Evolutionary conservation across 2,329 filamentous ascomycete genomes (phyloP), one percentile per base, ranked within the genome.

Genomic region (Aspergillus ruber): DNA sequence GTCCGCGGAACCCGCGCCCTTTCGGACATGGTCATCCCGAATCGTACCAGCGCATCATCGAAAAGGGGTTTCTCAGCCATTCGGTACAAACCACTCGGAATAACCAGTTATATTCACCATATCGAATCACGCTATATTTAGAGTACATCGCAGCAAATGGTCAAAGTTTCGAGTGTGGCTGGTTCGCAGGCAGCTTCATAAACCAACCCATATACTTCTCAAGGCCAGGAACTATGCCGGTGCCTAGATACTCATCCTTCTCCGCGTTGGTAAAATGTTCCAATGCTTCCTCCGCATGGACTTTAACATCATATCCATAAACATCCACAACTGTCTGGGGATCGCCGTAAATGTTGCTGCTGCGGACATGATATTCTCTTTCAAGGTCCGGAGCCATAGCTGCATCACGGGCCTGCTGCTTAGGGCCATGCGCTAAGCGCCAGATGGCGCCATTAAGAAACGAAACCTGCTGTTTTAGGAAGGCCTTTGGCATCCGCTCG

Each of bases 331-430:
- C 70, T 1, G 73, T 75, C 0, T 67, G 56, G 0, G 71, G 73
- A 55, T 77, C 74, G 43, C 66, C 73, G 73, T 73, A 77, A 57
- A 76, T 73, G 45, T 77, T 76, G 0, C 73, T 60, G 41, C 73
- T 77, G 35, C 62, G 59, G 1, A 52, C 39, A 40, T 72, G 74
- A 0, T 55, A 56, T 10, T 50, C 42, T 0, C 70, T 70, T 12
- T 68, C 57, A 0, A 71, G 67, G 48, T 76, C 73, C 0, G 68
- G 57, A 2, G 48, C 27, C 69, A 74, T 74, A 0, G 66, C 70
- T 6, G 48, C 60, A 50, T 75, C 73, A 21, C 73, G 56, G 0
- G 72, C 71, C 48, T 60, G 42, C 55, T 75, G 73, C 38, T 64
- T 50, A 0, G 69, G 66, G 0, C 73, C 73, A 49, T 75, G 72